These are phyloP conservation scores for Diaporthe capsici DNA, from an alignment of 2,329 filamentous ascomycete genomes.

Conservation along the genomic window DNA sequence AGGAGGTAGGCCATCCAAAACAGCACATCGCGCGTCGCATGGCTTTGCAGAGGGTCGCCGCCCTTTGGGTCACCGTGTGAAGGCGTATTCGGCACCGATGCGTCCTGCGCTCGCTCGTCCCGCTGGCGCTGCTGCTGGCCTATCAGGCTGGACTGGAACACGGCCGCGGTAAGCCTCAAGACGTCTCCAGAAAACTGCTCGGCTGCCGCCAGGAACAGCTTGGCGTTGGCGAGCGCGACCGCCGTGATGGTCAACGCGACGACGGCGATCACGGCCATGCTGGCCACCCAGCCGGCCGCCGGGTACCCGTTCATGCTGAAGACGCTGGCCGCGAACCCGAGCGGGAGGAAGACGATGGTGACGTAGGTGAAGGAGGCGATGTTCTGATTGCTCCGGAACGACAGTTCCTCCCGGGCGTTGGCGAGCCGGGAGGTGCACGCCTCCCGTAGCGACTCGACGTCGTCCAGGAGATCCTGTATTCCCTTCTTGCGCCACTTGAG, in stretches of 20 bases:
- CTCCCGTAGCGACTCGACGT: slow-evolving; percentile 33
- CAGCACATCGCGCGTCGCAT: neutral
- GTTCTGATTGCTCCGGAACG: slow-evolving; percentile 45
- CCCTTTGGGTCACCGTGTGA: no score
- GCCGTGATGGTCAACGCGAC: slow-evolving; percentile 11
- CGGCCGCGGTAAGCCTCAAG: neutral
- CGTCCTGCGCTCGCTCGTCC: no score
- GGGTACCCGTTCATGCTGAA: slow-evolving; percentile 51
- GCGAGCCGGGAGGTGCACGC: neutral
- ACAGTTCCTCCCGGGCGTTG: slow-evolving; percentile 40
- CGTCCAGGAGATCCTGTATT: slow-evolving; percentile 45
- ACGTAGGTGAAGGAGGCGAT: slow-evolving; percentile 53
- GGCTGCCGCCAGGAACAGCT: neutral
- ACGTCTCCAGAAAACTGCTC: neutral
- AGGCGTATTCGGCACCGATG: neutral
- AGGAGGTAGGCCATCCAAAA: slow-evolving; percentile 24
- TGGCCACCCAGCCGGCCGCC: slow-evolving; percentile 31
- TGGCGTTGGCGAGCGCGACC: neutral
- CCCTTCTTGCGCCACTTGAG: slow-evolving; percentile 41
- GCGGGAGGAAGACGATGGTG: slow-evolving; percentile 52
- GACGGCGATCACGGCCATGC: slow-evolving; percentile 40
- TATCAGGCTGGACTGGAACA: neutral
- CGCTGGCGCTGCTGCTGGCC: neutral
- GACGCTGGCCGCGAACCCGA: slow-evolving; percentile 49
- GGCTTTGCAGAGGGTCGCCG: neutral